A percentile compares a stretch with the other conserved stretches of the same genome.
Conservation (phyloP, 2,329 filamentous ascomycete genomes). For the Didymellaceae sp. region DNA sequence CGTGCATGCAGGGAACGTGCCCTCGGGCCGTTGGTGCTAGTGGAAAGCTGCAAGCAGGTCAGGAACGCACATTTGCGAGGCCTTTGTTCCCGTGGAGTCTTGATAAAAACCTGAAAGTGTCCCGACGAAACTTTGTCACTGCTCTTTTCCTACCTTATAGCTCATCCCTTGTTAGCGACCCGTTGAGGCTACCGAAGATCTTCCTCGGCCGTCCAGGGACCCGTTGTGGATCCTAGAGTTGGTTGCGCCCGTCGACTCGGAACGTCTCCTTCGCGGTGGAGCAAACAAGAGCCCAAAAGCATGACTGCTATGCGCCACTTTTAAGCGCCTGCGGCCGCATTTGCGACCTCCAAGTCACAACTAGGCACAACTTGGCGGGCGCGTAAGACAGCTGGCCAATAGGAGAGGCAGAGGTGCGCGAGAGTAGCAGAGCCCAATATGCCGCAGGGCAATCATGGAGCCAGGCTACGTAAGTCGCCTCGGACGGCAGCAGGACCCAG, state of each 20-base stretch:
- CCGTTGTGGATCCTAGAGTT: conserved; percentile 11
- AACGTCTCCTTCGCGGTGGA: conserved; percentile 13
- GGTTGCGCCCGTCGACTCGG: conserved; percentile 13
- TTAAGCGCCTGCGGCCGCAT: conserved; percentile 31
- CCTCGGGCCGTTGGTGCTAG: conserved; percentile 7
- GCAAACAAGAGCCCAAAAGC: conserved; percentile 8
- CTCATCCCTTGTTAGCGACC: not conserved
- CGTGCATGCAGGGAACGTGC: conserved; percentile 1
- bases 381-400: conserved; percentile 36
- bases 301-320: conserved; percentile 29
- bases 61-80: not conserved
- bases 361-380: conserved; percentile 33
- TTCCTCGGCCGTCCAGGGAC: conserved; percentile 5
- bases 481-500: conserved; percentile 16
- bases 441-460: conserved; percentile 20
- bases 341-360: conserved; percentile 9
- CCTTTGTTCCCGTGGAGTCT: not conserved
- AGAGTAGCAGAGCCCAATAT: conserved; percentile 22
- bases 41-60: conserved; percentile 6
- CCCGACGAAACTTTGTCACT: too few relatives aligned
- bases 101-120: too few relatives aligned
- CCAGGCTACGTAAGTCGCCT: conserved; percentile 31
- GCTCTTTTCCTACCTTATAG: not conserved
- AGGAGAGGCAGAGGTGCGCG: conserved; percentile 19
- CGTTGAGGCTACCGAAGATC: not conserved